Evolutionary conservation across 2,329 filamentous ascomycete species (phyloP).

Genomic region (Exserohilum turcica): DNA sequence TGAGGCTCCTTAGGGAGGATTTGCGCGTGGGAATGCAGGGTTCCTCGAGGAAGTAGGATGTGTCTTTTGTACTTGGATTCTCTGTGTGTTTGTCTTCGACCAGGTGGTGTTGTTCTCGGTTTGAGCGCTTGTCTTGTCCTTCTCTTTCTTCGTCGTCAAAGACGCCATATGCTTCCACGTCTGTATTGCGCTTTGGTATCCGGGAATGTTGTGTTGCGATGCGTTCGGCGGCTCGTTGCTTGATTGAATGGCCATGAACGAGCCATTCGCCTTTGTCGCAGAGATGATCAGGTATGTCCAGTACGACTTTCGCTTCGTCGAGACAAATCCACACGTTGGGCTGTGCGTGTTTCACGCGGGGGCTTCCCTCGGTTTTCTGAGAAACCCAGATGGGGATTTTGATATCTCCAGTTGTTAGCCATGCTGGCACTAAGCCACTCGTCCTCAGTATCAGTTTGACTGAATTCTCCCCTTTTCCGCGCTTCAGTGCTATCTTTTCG

Average conservation of each 20-base stretch:
- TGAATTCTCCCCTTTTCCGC: neutral
- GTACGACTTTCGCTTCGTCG: slow-evolving; percentile 7
- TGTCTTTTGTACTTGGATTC: too few species aligned
- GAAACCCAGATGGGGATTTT: neutral
- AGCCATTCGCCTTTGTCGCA: slow-evolving; percentile 15
- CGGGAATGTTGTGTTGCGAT: neutral
- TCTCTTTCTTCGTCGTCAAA: neutral
- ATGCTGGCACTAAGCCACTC: neutral
- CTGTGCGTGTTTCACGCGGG: too few species aligned
- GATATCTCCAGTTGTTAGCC: neutral
- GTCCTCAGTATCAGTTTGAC: neutral
- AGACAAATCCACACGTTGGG: slow-evolving; percentile 13
- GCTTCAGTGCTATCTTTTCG: neutral
- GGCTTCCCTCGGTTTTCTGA: too few species aligned
- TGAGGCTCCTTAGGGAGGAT: slow-evolving; percentile 1
- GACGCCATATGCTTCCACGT: neutral
- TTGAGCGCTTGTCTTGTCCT: too few species aligned
- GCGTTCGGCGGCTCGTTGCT: neutral
- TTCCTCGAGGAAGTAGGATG: neutral
- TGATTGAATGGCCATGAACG: slow-evolving; percentile 5
- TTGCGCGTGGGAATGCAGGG: slow-evolving; percentile 40
- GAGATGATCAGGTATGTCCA: slow-evolving; percentile 1
- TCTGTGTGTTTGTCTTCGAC: neutral
- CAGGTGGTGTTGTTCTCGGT: neutral
- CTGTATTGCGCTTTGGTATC: neutral